phyloP scores from a whole-genome alignment of 257 asterid genomes.

The Solanum etuberosum region DNA sequence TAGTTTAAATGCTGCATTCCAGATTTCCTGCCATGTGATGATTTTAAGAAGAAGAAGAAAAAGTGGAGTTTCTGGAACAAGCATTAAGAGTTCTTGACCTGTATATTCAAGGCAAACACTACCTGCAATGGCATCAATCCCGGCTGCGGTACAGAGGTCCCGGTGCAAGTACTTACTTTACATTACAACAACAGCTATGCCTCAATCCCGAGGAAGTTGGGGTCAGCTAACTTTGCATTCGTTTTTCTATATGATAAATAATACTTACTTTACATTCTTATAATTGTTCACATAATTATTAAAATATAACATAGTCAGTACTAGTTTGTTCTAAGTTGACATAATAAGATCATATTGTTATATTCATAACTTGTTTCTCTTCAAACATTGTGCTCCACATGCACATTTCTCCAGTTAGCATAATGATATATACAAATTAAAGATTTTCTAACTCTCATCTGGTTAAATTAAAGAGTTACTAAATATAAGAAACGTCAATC shows the following conservation, averaged over 20 bases:
- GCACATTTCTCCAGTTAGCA: not conserved
- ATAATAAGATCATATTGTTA: not conserved
- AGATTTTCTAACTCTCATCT: too few relatives aligned
- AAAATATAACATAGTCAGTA: not conserved
- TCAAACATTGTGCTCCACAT: not conserved
- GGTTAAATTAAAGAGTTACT: not conserved
- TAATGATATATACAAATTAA: not conserved
- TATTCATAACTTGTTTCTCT: not conserved
- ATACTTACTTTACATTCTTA: not conserved
- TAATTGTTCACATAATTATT: not conserved
- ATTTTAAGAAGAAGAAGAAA: constrained; percentile 72
- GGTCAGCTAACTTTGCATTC: not conserved
- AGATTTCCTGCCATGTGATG: constrained; percentile 62
- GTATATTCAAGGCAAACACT: not conserved
- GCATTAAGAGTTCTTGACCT: constrained; percentile 18
- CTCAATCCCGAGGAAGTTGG: not conserved
- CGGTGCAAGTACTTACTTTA: not conserved
- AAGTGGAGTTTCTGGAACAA: constrained; percentile 87
- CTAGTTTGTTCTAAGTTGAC: not conserved
- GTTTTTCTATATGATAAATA: not conserved
- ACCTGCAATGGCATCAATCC: not conserved
- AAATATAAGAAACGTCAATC: not conserved
- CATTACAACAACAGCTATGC: not conserved
- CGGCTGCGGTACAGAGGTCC: constrained; percentile 10
- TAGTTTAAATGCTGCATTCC: constrained; percentile 2